Evolutionary conservation across 176 grass and related monocot genomes (phyloP).

Genomic region (Chloris gayana): DNA sequence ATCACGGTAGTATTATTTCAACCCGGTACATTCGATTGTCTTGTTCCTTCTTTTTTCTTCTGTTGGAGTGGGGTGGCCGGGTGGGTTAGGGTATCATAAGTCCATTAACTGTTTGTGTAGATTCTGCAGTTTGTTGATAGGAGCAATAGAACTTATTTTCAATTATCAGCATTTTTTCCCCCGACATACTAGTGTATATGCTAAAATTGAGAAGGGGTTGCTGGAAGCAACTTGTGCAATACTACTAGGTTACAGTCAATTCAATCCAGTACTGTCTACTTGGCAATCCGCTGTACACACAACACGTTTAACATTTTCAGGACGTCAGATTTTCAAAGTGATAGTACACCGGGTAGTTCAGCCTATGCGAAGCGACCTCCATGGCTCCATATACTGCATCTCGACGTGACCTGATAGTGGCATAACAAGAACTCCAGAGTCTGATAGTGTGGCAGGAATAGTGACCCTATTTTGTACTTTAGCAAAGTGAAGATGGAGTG

Average conservation of each 20-base stretch:
- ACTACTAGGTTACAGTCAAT: not conserved
- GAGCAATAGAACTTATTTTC: not conserved
- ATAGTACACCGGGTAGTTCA: not conserved
- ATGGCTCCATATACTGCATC: not conserved
- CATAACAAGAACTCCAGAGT: not conserved
- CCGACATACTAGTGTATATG: not conserved
- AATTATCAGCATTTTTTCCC: not conserved
- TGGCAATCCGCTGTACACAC: not conserved
- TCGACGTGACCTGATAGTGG: not conserved
- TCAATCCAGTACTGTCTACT: not conserved
- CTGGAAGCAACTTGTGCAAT: not conserved
- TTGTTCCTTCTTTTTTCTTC: not conserved
- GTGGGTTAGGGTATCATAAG: not conserved
- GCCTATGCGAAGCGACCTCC: not conserved
- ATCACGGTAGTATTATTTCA: no score
- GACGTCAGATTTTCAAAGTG: not conserved
- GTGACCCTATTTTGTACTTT: not conserved
- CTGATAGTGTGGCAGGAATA: not conserved
- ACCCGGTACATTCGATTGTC: not conserved
- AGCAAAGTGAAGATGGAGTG: no score
- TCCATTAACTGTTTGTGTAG: not conserved
- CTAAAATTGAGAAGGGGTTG: not conserved
- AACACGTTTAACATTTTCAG: not conserved
- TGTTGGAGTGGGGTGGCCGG: no score
- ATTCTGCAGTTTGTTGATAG: not conserved